Conservation (phyloP, 2,329 filamentous ascomycete species). For the Cyclaneusma minus region DNA sequence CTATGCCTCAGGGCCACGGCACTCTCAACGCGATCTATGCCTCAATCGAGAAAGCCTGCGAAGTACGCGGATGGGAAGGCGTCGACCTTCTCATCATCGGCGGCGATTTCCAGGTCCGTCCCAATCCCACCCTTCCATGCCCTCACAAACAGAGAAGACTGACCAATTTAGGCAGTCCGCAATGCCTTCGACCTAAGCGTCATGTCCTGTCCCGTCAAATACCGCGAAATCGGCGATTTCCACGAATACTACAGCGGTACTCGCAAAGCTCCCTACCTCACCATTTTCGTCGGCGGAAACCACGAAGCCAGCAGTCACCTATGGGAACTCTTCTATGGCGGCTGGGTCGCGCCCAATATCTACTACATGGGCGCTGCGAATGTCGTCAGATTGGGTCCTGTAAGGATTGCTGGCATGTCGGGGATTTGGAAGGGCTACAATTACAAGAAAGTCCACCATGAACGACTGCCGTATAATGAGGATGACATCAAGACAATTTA, state of each 20-base stretch:
- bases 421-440: slow-evolving; percentile 92
- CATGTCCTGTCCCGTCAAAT: slow-evolving; percentile 83
- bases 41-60: slow-evolving; percentile 53
- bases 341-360: slow-evolving; percentile 93
- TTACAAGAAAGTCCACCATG: slow-evolving; percentile 69
- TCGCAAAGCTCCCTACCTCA: slow-evolving; percentile 68
- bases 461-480: slow-evolving; percentile 69
- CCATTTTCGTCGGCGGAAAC: slow-evolving; percentile 86
- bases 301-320: slow-evolving; percentile 87
- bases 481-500: slow-evolving; percentile 73
- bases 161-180: slow-evolving; percentile 50
- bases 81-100: slow-evolving; percentile 89
- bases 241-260: slow-evolving; percentile 81
- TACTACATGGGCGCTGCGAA: slow-evolving; percentile 95
- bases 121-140: neutral
- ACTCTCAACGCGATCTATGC: slow-evolving; percentile 84
- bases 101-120: slow-evolving; percentile 73
- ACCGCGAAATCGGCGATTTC: slow-evolving; percentile 79
- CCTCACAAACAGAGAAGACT: slow-evolving; percentile 4
- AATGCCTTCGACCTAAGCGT: slow-evolving; percentile 77
- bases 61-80: slow-evolving; percentile 58
- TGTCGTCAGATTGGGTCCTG: slow-evolving; percentile 64
- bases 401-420: slow-evolving; percentile 79
- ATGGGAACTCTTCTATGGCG: slow-evolving; percentile 88
- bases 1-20: slow-evolving; percentile 60